Conservation (phyloP, 2,329 filamentous ascomycete genomes). For the Clarireedia paspali region DNA sequence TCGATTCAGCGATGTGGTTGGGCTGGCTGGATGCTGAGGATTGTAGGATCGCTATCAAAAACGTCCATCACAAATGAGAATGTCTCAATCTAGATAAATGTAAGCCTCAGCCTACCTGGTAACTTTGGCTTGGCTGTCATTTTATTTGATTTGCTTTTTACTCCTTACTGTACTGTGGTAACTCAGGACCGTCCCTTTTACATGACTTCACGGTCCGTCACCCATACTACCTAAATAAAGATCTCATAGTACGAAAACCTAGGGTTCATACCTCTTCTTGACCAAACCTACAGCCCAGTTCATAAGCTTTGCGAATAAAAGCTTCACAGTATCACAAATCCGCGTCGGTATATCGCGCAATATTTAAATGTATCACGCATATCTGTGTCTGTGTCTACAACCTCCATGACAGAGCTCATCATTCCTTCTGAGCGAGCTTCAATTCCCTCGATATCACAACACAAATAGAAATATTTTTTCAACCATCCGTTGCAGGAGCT, state of each 20-base stretch:
- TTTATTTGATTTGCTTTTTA: not conserved
- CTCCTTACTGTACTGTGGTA: too few species aligned
- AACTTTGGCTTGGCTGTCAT: not conserved
- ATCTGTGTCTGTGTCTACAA: not conserved
- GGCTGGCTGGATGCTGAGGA: too few species aligned
- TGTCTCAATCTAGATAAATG: not conserved
- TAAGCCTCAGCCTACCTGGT: too few species aligned
- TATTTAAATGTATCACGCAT: constrained; percentile 2
- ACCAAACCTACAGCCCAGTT: too few species aligned
- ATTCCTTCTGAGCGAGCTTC: not conserved
- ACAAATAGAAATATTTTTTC: not conserved
- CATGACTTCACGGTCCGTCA: too few species aligned
- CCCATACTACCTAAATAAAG: not conserved
- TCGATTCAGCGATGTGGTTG: too few species aligned
- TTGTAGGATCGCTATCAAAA: not conserved
- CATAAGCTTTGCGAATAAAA: not conserved
- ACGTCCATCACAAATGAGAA: not conserved
- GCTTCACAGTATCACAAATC: not conserved
- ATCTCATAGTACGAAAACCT: constrained; percentile 2
- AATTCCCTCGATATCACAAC: not conserved
- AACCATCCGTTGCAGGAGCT: not conserved
- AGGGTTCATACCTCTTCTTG: constrained; percentile 9
- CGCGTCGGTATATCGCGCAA: not conserved
- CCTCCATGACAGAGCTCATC: not conserved
- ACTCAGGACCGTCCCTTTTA: too few species aligned